phyloP scores from a whole-genome alignment of 306 rosid species.

The Cicer cuneatum region DNA sequence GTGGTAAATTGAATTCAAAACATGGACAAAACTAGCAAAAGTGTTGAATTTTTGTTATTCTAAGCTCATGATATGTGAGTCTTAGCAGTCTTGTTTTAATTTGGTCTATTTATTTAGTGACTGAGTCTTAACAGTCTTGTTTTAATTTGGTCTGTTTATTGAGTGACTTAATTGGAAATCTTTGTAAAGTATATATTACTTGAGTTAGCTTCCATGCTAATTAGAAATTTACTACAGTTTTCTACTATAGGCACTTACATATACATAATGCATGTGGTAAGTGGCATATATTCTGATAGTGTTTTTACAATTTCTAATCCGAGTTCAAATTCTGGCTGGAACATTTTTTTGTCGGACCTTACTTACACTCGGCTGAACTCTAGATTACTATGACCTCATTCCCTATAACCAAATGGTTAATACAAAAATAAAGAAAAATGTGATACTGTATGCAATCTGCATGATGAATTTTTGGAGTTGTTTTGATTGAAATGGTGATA shows the following conservation, averaged over 20 bases:
- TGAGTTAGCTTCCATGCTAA: too few species aligned
- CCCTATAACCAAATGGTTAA: too few species aligned
- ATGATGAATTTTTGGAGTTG: background rate
- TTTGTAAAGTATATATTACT: background rate
- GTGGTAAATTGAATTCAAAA: too few species aligned
- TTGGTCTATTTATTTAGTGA: constrained; percentile 3
- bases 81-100: constrained; percentile 4
- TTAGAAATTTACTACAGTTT: background rate
- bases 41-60: background rate
- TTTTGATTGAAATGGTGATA: constrained; percentile 27
- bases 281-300: background rate
- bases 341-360: too few species aligned
- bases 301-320: background rate
- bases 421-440: background rate
- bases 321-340: too few species aligned
- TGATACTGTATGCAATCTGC: background rate
- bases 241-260: constrained; percentile 9
- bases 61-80: background rate
- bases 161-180: constrained; percentile 7
- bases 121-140: constrained; percentile 7
- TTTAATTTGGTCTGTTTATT: constrained; percentile 9
- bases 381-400: too few species aligned
- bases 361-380: too few species aligned
- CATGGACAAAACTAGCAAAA: background rate
- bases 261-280: background rate